These are phyloP conservation scores for Diversispora epigaea DNA, from an alignment of 192 early-diverging fungal genomes.

Conservation along the genomic window DNA sequence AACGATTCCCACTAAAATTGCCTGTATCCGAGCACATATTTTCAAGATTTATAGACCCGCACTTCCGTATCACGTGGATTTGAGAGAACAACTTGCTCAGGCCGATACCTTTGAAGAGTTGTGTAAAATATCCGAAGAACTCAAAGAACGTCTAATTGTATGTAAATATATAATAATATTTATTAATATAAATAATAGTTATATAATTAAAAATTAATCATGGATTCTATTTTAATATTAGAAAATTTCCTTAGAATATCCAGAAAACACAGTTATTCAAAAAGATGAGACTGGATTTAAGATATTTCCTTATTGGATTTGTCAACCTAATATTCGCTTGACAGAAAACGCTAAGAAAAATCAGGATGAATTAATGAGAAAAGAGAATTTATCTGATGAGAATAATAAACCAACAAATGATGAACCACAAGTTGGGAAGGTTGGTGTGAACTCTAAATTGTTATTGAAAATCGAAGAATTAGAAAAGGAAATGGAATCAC, in stretches of 20 bases:
- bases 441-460: no score
- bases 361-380: no score
- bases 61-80: conserved; percentile 74
- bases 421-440: no score
- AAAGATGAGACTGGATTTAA: conserved; percentile 53
- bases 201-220: not conserved
- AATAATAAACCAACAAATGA: no score
- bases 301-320: conserved; percentile 64
- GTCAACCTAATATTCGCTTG: conserved; percentile 65
- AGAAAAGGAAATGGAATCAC: no score
- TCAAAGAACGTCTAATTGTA: conserved; percentile 50
- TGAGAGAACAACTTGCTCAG: conserved; percentile 66
- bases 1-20: conserved; percentile 59
- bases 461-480: no score
- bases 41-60: conserved; percentile 89
- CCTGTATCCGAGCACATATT: conserved; percentile 79
- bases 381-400: no score
- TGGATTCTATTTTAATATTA: not conserved
- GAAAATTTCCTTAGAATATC: conserved; percentile 30
- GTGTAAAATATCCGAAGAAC: conserved; percentile 46
- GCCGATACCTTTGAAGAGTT: conserved; percentile 60
- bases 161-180: not conserved
- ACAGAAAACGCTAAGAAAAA: no score
- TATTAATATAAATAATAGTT: not conserved
- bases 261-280: not conserved